These are phyloP conservation scores for Albophoma yamanashiensis DNA, from an alignment of 2,329 filamentous ascomycete genomes.

Conservation along the genomic window DNA sequence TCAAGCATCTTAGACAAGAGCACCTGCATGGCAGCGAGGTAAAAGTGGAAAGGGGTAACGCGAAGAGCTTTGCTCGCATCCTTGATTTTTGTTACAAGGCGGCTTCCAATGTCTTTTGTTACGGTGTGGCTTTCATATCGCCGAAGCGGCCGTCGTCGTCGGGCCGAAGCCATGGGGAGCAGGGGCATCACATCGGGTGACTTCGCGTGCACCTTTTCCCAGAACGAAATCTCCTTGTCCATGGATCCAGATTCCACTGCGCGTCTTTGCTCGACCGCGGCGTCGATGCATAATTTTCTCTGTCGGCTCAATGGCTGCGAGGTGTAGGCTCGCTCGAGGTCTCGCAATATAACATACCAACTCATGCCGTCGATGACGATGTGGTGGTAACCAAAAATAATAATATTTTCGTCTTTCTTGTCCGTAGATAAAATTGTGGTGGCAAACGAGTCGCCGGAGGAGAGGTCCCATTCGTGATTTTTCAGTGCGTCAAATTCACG, in stretches of 20 bases:
- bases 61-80: constrained; percentile 7
- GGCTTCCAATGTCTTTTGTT: background rate
- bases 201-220: background rate
- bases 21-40: constrained; percentile 28
- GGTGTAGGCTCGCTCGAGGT: constrained; percentile 31
- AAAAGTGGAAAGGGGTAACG: constrained; percentile 32
- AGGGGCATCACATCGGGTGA: background rate
- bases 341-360: constrained; percentile 29
- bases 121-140: constrained; percentile 2
- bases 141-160: background rate
- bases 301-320: constrained; percentile 4
- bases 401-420: constrained; percentile 20
- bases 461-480: constrained; percentile 25
- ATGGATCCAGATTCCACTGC: background rate
- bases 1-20: constrained; percentile 13
- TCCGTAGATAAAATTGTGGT: constrained; percentile 21
- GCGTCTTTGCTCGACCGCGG: background rate
- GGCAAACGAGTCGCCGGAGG: constrained; percentile 19
- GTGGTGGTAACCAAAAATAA: constrained; percentile 37
- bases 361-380: constrained; percentile 40
- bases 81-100: constrained; percentile 4
- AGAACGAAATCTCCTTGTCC: background rate
- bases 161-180: background rate
- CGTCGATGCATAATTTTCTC: constrained; percentile 5
- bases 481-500: constrained; percentile 15